Evolutionary conservation across 2,329 filamentous ascomycete species (phyloP), one percentile per base, ranked within the genome.

Genomic region (Colletotrichum magnum): DNA sequence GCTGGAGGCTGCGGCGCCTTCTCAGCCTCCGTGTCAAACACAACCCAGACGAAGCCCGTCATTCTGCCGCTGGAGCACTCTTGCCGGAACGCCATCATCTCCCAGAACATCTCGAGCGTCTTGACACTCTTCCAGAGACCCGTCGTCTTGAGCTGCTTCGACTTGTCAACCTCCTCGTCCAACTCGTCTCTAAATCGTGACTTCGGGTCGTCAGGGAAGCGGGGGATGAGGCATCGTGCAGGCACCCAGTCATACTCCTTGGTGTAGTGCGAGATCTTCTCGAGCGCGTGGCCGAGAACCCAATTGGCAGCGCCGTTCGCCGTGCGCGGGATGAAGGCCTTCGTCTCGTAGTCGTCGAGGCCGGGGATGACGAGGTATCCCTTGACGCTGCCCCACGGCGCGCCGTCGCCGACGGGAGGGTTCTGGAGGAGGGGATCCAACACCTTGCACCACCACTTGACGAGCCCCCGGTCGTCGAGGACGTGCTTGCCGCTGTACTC

Each of bases 31-130:
- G 89, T 86, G 41, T 94, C 92, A 72, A 98, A 92, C 0, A 98
- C 91, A 28, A 98, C 83, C 95, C 97, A 99, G 28, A 98, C 86
- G 74, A 99, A 99, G 0, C 97, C 97, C 0, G 97, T 97, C 76
- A 97, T 86, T 18, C 95, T 88, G 0, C 96, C 97, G 41, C 94
- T 94, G 0, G 95, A 97, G 77, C 96, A 99, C 77, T 99, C 96
- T 78, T 98, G 96, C 65, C 96, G 87, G 77, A 93, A 98, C 0
- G 95, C 92, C 95, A 99, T 98, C 87, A 97, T 93, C 71, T 99
- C 96, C 96, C 96, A 99, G 76, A 99, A 99, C 73, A 95, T 91
- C n/a, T 95, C 93, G 48, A 99, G 83, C 0, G 90, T 93, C 77
- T 88, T 91, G 26, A 98, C 90, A 69, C 92, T 94, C 77, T 90